phyloP scores from a whole-genome alignment of 768 basidiomycete genomes.

The Pluteus cervinus region DNA sequence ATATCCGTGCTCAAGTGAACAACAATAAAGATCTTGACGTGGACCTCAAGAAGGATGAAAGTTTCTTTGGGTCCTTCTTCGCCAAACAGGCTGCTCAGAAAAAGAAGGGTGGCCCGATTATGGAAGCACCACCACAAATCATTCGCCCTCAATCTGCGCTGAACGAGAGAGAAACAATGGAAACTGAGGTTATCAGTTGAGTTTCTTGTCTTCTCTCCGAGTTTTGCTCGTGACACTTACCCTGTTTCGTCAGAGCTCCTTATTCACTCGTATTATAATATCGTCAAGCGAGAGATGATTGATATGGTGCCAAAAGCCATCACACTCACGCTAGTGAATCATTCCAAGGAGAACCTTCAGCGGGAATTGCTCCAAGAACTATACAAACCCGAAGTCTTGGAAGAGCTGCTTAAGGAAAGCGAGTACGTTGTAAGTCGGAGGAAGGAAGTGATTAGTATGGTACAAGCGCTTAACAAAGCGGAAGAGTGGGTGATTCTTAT shows the following conservation, averaged over 20 bases:
- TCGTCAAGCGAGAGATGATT: slow-evolving; percentile 98
- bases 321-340: slow-evolving; percentile 83
- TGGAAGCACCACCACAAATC: slow-evolving; percentile 72
- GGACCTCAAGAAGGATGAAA: slow-evolving; percentile 85
- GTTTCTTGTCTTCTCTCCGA: slow-evolving; percentile 1
- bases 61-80: slow-evolving; percentile 97
- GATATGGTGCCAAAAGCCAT: slow-evolving; percentile 99
- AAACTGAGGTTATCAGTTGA: slow-evolving; percentile 99
- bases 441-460: slow-evolving; percentile 93
- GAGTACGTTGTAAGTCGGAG: slow-evolving; percentile 84
- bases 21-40: slow-evolving; percentile 94
- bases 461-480: slow-evolving; percentile 91
- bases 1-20: slow-evolving; percentile 61
- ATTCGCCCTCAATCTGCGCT: slow-evolving; percentile 90
- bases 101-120: slow-evolving; percentile 47
- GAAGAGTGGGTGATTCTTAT: slow-evolving; percentile 69
- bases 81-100: slow-evolving; percentile 47
- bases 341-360: slow-evolving; percentile 93
- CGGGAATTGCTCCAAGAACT: slow-evolving; percentile 91
- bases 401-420: slow-evolving; percentile 92
- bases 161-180: slow-evolving; percentile 94
- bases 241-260: slow-evolving; percentile 64
- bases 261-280: slow-evolving; percentile 96
- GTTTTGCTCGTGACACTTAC: background rate
- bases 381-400: slow-evolving; percentile 94